Conservation (phyloP, 805 yeast species). For the Starmerella sirachaensis region DNA sequence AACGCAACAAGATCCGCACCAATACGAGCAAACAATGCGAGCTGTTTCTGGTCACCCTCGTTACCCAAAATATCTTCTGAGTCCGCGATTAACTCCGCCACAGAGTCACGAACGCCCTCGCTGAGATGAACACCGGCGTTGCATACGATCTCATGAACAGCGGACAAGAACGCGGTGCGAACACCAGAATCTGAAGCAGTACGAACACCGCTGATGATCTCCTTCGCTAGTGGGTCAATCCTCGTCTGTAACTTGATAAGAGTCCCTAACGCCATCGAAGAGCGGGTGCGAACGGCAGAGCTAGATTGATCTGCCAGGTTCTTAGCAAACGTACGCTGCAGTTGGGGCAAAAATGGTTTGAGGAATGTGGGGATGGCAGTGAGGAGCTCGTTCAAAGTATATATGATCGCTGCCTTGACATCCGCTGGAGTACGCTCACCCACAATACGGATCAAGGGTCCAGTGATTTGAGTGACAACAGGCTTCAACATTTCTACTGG, state of each 20-base stretch:
- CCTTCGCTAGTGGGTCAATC: conserved; percentile 83
- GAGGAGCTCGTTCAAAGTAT: conserved; percentile 68
- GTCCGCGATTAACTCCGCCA: conserved; percentile 62
- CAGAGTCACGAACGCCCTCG: conserved; percentile 55
- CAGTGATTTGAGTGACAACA: conserved; percentile 85
- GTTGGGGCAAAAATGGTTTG: conserved; percentile 92
- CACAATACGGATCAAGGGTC: conserved; percentile 94
- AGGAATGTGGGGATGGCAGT: conserved; percentile 77
- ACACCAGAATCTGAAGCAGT: conserved; percentile 58
- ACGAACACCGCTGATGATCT: conserved; percentile 61
- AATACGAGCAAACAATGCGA: conserved; percentile 36
- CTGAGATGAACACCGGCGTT: conserved; percentile 70
- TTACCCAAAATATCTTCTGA: conserved; percentile 36
- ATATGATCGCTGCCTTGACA: conserved; percentile 85
- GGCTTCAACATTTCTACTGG: conserved; percentile 63
- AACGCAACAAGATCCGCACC: conserved; percentile 18
- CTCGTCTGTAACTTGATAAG: conserved; percentile 83
- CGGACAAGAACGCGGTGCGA: conserved; percentile 65
- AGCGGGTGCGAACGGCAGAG: conserved; percentile 63
- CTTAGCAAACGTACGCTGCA: conserved; percentile 92
- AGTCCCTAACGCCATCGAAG: conserved; percentile 82
- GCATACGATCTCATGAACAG: conserved; percentile 66
- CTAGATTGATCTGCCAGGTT: conserved; percentile 69
- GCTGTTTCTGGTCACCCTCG: conserved; percentile 30
- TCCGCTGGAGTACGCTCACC: conserved; percentile 91